Base-by-base conservation (phyloP, 2,329 filamentous ascomycete genomes). In the Incumbomyces lentus region DNA sequence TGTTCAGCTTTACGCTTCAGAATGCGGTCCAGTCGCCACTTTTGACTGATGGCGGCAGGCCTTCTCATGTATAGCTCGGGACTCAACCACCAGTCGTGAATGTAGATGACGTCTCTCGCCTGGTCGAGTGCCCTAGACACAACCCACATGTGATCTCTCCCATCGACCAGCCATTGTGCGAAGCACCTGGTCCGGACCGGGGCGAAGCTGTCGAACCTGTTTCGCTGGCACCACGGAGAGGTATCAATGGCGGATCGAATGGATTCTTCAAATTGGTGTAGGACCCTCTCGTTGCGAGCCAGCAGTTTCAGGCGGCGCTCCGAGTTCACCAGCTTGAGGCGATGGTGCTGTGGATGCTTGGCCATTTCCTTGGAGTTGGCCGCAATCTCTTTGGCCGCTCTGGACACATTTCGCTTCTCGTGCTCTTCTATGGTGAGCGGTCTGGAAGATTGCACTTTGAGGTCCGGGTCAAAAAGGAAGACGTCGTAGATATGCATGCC, bases 401-500 rank as follows among this genome's bases (percentile, higher is more conserved):
- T 16, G 17, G 18, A 22, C 14, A 45, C 14, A 13, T 38, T 18
- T 31, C 34, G 30, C 30, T 38, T 45, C 49, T 59, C 71, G 58
- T 53, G 66, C 61, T 55, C 65, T 59, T 51, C 71, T 39, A 76
- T 74, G 64, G 40, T 19, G 7, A 48, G 40, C 65, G 72, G 57
- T 71, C 75, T 61, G 64, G 61, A 40, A 69, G 58, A 37, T 52
- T 88, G 81, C 41, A 95, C 81, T 44, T 77, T 74, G 66, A 98
- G 98, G 58, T 85, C 82, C 1, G 84, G 76, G 61, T 98, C 92
- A 19, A 96, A 86, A n/a, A 98, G 74, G 64, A 95, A 96, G 17
- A 98, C 92, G 66, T 98, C 93, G 62, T 95, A 95, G 30, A 96
- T 93, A 59, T 95, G 90, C 84, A 96, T 94, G 58, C 94, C 94